A percentile compares a stretch with the other conserved stretches of the same genome.
Conservation (phyloP, 106 monocot species). For the Cymbidium sinense region DNA sequence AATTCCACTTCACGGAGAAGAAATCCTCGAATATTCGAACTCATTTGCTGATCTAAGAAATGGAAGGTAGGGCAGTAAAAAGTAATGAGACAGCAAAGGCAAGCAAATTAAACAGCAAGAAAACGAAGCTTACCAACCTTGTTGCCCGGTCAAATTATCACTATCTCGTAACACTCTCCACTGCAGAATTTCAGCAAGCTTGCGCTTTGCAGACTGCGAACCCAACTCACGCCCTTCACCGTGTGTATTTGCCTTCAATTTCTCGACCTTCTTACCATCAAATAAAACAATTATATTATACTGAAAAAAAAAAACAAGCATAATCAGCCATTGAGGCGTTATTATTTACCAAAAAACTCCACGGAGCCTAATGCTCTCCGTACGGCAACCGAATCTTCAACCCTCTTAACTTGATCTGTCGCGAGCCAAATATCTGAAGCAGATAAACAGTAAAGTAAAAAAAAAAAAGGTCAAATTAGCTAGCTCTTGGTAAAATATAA, state of each 20-base stretch:
- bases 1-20: not conserved
- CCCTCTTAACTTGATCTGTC: not conserved
- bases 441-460: not conserved
- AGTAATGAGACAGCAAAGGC: not conserved
- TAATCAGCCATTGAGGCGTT: not conserved
- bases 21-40: not conserved
- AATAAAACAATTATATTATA: not conserved
- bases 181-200: constrained; percentile 64
- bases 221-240: not conserved
- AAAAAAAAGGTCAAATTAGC: not conserved
- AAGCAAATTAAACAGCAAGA: not conserved
- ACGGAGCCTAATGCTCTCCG: not conserved
- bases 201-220: constrained; percentile 34
- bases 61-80: not conserved
- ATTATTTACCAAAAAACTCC: constrained; percentile 6
- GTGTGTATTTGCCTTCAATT: not conserved
- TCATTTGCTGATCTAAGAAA: not conserved
- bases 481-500: no score
- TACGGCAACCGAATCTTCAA: constrained; percentile 2
- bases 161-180: constrained; percentile 27
- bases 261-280: not conserved
- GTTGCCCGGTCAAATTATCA: constrained; percentile 33
- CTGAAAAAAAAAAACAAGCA: not conserved
- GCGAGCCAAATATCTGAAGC: not conserved
- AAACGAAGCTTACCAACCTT: constrained; percentile 31